These are phyloP conservation scores for Hymenoscyphus albidus DNA, from an alignment of 2,329 filamentous ascomycete species.

Conservation along the genomic window DNA sequence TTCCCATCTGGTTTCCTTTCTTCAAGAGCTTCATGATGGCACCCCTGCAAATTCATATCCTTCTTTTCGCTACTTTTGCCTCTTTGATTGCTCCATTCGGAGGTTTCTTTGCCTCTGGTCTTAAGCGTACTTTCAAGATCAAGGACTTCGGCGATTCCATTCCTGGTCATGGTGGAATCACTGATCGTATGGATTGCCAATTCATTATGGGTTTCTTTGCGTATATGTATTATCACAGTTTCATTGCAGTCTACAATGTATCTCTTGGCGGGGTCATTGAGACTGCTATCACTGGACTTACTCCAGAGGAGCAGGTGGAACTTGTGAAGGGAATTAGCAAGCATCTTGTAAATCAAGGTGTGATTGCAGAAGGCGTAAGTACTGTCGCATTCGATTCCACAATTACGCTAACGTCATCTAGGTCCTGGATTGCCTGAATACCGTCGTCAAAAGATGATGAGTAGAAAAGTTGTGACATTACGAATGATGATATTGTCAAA, in stretches of 20 bases:
- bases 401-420: constrained; percentile 14
- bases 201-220: constrained; percentile 99
- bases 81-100: constrained; percentile 96
- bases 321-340: constrained; percentile 61
- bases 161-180: constrained; percentile 95
- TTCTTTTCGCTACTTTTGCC: constrained; percentile 87
- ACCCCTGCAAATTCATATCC: constrained; percentile 90
- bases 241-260: constrained; percentile 85
- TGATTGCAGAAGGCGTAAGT: constrained; percentile 35
- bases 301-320: constrained; percentile 84
- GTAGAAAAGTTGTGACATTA: constrained; percentile 21
- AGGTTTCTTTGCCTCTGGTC: constrained; percentile 94
- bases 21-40: constrained; percentile 70
- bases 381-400: not conserved
- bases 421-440: constrained; percentile 32
- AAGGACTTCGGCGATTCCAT: constrained; percentile 99
- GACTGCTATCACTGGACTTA: constrained; percentile 83
- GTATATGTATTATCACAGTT: constrained; percentile 98
- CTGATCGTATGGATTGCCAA: constrained; percentile 98
- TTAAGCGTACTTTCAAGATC: constrained; percentile 99
- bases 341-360: constrained; percentile 62
- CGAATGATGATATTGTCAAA: constrained; percentile 26
- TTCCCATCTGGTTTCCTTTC: constrained; percentile 69
- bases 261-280: constrained; percentile 86
- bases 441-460: constrained; percentile 28